Percentiles rank a stretch among this genome's conserved stretches.
Evolutionary conservation across 148 eudicot species (phyloP).

Genomic region (Rhododendron mucronatum): DNA sequence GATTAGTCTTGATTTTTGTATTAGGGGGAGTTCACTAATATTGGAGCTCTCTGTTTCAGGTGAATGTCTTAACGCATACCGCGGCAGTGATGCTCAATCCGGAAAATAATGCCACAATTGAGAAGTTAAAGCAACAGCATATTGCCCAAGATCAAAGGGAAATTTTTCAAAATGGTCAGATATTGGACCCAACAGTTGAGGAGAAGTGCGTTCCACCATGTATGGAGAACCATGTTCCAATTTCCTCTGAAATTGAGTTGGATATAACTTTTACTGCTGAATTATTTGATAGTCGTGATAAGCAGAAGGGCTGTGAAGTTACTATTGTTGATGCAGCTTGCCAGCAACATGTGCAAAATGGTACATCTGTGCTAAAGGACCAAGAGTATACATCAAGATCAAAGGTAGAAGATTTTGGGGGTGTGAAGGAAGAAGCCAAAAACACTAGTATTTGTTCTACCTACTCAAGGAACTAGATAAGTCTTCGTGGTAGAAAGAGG

Average conservation of each 20-base stretch:
- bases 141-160: conserved; percentile 53
- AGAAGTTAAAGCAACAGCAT: conserved; percentile 41
- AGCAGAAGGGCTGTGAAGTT: not conserved
- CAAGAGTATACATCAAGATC: not conserved
- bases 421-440: conserved; percentile 17
- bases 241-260: not conserved
- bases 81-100: conserved; percentile 22
- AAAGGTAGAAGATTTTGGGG: conserved; percentile 3
- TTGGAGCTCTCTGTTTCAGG: conserved; percentile 23
- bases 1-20: not conserved
- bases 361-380: not conserved
- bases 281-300: not conserved
- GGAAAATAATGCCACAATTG: conserved; percentile 14
- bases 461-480: conserved; percentile 16
- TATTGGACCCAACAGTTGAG: not conserved
- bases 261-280: not conserved
- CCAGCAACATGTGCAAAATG: not conserved
- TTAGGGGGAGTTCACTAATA: not conserved
- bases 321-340: not conserved
- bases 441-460: not conserved
- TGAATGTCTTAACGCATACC: conserved; percentile 63
- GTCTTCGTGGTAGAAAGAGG: conserved; percentile 23
- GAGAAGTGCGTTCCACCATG: not conserved
- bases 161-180: conserved; percentile 18
- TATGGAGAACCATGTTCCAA: not conserved